phyloP scores from a whole-genome alignment of 106 monocot genomes.

The Hemerocallis citrina region DNA sequence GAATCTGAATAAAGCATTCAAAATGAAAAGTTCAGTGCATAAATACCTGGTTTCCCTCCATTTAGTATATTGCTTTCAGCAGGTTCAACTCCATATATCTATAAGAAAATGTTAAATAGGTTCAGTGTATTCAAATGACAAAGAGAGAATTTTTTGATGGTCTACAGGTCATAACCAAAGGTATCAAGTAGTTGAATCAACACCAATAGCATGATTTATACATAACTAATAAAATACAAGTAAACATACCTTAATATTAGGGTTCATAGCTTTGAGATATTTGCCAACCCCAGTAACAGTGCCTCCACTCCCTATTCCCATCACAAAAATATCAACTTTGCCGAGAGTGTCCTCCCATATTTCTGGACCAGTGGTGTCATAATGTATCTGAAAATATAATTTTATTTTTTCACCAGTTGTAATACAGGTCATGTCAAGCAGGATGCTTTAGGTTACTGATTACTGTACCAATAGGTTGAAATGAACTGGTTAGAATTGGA shows the following conservation, averaged over 20 bases:
- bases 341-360: conserved; percentile 85
- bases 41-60: conserved; percentile 83
- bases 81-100: conserved; percentile 94
- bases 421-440: too few species aligned
- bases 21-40: not conserved
- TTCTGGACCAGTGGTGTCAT: conserved; percentile 87
- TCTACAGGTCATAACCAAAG: too few species aligned
- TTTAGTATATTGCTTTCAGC: conserved; percentile 86
- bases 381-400: conserved; percentile 59
- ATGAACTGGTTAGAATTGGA: too few species aligned
- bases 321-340: conserved; percentile 82
- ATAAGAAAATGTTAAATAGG: not conserved
- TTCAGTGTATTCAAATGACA: not conserved
- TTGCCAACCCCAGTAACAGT: conserved; percentile 87
- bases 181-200: too few species aligned
- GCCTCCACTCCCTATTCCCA: conserved; percentile 92
- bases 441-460: too few species aligned
- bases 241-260: conserved; percentile 63
- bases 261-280: conserved; percentile 88
- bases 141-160: not conserved
- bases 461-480: too few species aligned
- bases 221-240: not conserved
- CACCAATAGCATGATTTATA: not conserved
- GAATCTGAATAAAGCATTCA: too few species aligned
- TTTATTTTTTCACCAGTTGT: too few species aligned